A percentile compares a stretch with the other conserved stretches of the same genome.
Evolutionary conservation across 192 early-diverging fungal genomes (phyloP).

Genomic region (Coemansia erecta): DNA sequence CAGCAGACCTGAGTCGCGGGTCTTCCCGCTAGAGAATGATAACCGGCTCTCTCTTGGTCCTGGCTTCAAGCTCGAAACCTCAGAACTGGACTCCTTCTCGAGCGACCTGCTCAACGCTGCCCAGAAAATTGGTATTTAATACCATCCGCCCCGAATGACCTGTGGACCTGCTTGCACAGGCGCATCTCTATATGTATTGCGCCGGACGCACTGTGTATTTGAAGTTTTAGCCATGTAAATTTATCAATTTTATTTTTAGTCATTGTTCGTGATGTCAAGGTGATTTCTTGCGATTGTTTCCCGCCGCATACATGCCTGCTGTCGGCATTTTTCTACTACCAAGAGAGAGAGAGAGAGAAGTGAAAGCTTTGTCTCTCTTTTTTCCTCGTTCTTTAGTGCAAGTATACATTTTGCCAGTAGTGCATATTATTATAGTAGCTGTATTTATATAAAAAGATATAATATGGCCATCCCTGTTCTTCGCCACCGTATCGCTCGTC

Average conservation of each 20-base stretch:
- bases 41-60: conserved; percentile 4
- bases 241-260: no score
- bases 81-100: background rate
- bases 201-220: no score
- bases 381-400: background rate
- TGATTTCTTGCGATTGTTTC: no score
- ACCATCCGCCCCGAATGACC: background rate
- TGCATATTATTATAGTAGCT: background rate
- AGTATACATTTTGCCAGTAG: background rate
- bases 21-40: background rate
- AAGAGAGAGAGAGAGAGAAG: background rate
- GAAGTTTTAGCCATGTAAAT: no score
- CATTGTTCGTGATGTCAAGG: no score
- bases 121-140: conserved; percentile 2
- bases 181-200: background rate
- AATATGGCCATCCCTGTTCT: background rate
- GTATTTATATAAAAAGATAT: background rate
- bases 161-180: background rate
- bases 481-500: no score
- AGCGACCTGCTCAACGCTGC: conserved; percentile 5
- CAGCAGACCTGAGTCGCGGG: background rate
- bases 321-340: no score
- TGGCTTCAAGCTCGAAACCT: background rate
- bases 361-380: background rate
- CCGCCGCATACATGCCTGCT: no score